Evolutionary conservation across 176 grass and related monocot species (phyloP).

Genomic region (Melocanna baccifera): DNA sequence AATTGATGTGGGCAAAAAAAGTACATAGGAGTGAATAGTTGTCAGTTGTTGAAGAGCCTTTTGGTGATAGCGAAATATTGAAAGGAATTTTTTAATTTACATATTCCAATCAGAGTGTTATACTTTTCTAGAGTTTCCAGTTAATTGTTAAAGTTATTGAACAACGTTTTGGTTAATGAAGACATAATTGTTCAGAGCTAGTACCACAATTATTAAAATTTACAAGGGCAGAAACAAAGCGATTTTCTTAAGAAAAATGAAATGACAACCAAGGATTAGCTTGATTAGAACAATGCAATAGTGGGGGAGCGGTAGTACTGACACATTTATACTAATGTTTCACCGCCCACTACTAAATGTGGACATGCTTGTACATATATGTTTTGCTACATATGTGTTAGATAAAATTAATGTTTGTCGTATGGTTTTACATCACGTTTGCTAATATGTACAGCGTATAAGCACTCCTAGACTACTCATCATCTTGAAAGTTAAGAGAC

Average conservation of each 20-base stretch:
- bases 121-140: background rate
- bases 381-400: too few species aligned
- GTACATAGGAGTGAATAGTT: background rate
- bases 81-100: too few species aligned
- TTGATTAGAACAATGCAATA: too few species aligned
- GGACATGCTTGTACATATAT: too few species aligned
- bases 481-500: too few species aligned
- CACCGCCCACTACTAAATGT: too few species aligned
- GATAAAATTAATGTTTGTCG: too few species aligned
- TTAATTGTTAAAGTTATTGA: background rate
- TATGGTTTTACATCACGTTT: too few species aligned
- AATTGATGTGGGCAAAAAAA: background rate
- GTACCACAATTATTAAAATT: background rate
- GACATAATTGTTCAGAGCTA: background rate
- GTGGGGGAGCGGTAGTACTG: background rate
- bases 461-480: too few species aligned
- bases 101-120: background rate
- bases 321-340: too few species aligned
- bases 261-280: background rate
- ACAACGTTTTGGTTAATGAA: background rate
- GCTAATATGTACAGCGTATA: too few species aligned
- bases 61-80: background rate
- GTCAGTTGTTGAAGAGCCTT: too few species aligned
- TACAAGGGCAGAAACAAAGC: background rate
- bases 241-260: background rate